phyloP scores from a whole-genome alignment of 2,329 filamentous ascomycete species.

The Aspergillus thermomutatus region DNA sequence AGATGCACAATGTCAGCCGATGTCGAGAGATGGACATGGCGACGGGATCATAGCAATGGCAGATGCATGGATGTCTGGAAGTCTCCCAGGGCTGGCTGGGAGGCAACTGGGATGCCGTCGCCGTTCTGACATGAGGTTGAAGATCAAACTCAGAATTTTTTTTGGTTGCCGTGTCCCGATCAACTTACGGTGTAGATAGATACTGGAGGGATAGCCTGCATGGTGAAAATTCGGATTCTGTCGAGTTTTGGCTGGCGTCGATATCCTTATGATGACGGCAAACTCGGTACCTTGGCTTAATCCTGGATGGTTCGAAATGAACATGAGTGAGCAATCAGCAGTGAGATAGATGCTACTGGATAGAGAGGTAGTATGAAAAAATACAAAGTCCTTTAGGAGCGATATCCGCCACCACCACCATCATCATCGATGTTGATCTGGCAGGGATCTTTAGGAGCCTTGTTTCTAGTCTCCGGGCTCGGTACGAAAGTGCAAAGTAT shows the following conservation, averaged over 20 bases:
- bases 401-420: not conserved
- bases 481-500: not conserved
- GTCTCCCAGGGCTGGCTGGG: not conserved
- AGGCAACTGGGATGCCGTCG: not conserved
- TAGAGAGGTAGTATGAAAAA: not conserved
- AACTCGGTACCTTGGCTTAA: not conserved
- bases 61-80: not conserved
- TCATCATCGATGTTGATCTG: not conserved
- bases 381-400: not conserved
- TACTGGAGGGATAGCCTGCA: no score
- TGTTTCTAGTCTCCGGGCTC: not conserved
- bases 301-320: not conserved
- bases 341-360: not conserved
- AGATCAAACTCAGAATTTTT: not conserved
- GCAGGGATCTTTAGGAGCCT: not conserved
- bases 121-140: not conserved
- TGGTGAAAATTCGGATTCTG: not conserved
- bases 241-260: no score
- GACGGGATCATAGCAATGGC: not conserved
- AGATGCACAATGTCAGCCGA: not conserved
- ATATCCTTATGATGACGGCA: not conserved
- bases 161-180: not conserved
- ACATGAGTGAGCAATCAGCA: not conserved
- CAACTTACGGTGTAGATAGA: not conserved
- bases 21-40: not conserved